Evolutionary conservation across 345 rosid genomes (phyloP), one percentile per base, ranked within the genome.

Genomic region (Acer saccharum): DNA sequence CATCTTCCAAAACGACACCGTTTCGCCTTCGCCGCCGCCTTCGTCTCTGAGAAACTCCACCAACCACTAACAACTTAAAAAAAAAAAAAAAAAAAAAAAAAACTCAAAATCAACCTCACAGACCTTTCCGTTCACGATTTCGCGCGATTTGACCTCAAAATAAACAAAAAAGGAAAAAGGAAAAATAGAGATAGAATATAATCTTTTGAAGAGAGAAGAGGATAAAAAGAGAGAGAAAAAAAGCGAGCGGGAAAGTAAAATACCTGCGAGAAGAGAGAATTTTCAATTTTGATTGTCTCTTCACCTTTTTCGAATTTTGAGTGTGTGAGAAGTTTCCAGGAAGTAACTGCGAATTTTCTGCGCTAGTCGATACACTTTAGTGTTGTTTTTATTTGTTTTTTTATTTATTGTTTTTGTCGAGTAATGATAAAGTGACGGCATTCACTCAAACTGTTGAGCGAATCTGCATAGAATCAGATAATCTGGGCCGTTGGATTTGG

Each of bases 271-370:
- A 29, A 29, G 39, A 5, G 32, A 69, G 77, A 75, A 29, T 39
- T 61, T 73, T 29, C 41, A 35, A 62, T 52, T 75, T 75, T 4
- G 39, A 35, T 35, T 35, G 6, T 35, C 39, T 35, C 39, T 21
- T 21, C 2, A 16, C 8, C 27, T 10, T 25, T 35, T 35, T 35
- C 39, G 39, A 35, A 35, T 63, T 12, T 13, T n/a, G 71, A 76
- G 72, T 39, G 5, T n/a, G 61, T 43, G 44, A 72, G 88, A 85
- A 85, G 81, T 62, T 85, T 82, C 84, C 43, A 6, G 78, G 85
- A 82, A 85, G 76, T 50, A 71, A 46, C 82, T 76, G 72, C 65
- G 88, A 85, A 78, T 75, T 82, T 85, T 85, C 88, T 35, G 0
- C 39, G 39, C 39, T 35, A 35, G 39, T 35, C 39, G 39, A 35